phyloP scores from a whole-genome alignment of 140 eudicot genomes.

The Senecio squalidus region DNA sequence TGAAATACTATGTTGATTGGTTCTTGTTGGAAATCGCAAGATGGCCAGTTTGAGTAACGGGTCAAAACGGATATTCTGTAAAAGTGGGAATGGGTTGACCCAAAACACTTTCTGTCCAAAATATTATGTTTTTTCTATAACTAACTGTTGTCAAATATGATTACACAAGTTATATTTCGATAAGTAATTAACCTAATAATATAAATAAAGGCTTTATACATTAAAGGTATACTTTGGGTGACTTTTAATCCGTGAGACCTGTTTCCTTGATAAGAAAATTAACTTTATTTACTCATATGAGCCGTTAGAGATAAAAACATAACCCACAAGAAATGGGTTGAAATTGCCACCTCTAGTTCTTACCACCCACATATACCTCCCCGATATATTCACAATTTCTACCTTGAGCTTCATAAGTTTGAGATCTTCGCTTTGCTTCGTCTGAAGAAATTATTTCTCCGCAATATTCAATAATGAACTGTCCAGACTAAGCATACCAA shows the following conservation, averaged over 20 bases:
- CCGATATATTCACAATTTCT: conserved; percentile 14
- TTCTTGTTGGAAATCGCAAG: background rate
- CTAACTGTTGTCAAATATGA: too few species aligned
- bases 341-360: background rate
- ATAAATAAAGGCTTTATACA: too few species aligned
- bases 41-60: background rate
- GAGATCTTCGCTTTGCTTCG: conserved; percentile 72
- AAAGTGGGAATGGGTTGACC: background rate
- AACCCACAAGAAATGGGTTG: background rate
- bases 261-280: too few species aligned
- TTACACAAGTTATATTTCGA: too few species aligned
- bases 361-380: conserved; percentile 2
- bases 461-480: conserved; percentile 81
- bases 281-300: too few species aligned
- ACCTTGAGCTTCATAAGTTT: conserved; percentile 87
- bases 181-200: too few species aligned
- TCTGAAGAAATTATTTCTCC: conserved; percentile 87
- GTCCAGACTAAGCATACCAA: conserved; percentile 60
- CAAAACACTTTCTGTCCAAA: background rate
- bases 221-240: too few species aligned
- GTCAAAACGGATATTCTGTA: background rate
- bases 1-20: conserved; percentile 7
- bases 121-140: too few species aligned
- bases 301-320: too few species aligned
- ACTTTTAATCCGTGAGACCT: too few species aligned